A percentile compares a stretch with the other conserved stretches of the same genome.
These are phyloP conservation scores for Suillus occidentalis DNA, from an alignment of 768 basidiomycete species.

Conservation along the genomic window DNA sequence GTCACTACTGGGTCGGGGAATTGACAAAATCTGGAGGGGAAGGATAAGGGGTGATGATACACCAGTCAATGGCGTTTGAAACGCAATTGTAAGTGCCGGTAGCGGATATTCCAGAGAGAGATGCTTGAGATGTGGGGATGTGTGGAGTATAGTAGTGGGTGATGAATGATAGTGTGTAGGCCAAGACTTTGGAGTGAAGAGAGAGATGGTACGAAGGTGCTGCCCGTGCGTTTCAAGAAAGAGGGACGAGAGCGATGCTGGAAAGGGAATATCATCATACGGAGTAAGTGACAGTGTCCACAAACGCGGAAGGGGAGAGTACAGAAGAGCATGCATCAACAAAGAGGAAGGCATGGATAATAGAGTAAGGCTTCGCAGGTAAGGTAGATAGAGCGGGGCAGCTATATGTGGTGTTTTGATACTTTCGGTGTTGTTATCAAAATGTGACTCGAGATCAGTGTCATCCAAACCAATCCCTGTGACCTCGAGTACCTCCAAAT, in stretches of 20 bases:
- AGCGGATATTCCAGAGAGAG: constrained; percentile 73
- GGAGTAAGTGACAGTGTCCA: constrained; percentile 69
- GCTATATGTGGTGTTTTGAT: constrained; percentile 25
- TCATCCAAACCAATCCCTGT: constrained; percentile 60
- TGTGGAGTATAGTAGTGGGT: constrained; percentile 45
- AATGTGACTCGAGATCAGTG: constrained; percentile 43
- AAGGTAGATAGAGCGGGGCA: constrained; percentile 50
- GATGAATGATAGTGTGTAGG: constrained; percentile 59
- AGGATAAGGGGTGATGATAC: constrained; percentile 30
- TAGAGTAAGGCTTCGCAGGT: constrained; percentile 58
- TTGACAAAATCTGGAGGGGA: constrained; percentile 63
- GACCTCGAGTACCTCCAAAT: constrained; percentile 64
- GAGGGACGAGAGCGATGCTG: constrained; percentile 53
- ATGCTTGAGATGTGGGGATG: constrained; percentile 58
- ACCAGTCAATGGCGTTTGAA: constrained; percentile 10
- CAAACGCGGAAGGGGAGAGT: constrained; percentile 61
- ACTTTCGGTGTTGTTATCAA: constrained; percentile 19
- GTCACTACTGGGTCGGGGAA: constrained; percentile 68
- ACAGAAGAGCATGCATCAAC: constrained; percentile 57
- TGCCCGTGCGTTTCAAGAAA: constrained; percentile 63
- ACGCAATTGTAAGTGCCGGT: constrained; percentile 44
- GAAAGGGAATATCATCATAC: constrained; percentile 65
- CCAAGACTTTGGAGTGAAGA: constrained; percentile 72
- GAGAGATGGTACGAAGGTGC: constrained; percentile 56
- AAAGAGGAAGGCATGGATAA: constrained; percentile 69